Percentiles rank a stretch among this genome's conserved stretches.
Evolutionary conservation across 2,329 filamentous ascomycete genomes (phyloP).

Genomic region (Beauveria scarabaeidicola): DNA sequence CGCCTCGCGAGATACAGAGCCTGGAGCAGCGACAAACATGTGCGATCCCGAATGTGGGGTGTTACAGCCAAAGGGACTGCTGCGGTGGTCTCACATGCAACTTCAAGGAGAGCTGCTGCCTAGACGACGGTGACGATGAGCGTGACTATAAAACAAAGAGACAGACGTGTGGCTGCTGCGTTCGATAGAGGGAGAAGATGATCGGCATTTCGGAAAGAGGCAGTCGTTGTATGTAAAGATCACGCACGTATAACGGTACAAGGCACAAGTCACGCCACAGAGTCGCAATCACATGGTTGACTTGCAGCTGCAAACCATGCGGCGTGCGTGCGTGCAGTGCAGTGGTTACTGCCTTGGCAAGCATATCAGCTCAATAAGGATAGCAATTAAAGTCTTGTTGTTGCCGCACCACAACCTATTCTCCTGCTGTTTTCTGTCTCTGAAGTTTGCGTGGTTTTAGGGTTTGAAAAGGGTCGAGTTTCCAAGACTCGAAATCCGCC

Average conservation of each 20-base stretch:
- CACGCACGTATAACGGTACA: not conserved
- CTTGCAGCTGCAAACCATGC: constrained; percentile 3
- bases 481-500: not conserved
- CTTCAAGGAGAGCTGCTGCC: not conserved
- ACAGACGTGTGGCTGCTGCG: constrained; percentile 9
- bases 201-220: not conserved
- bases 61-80: constrained; percentile 2
- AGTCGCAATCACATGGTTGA: constrained; percentile 4
- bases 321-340: too few species aligned
- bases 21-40: not conserved
- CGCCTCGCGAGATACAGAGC: not conserved
- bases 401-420: too few species aligned
- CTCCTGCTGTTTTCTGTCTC: not conserved
- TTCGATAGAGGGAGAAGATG: not conserved
- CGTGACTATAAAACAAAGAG: not conserved
- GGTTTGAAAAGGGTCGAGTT: not conserved
- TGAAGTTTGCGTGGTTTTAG: not conserved
- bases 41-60: not conserved
- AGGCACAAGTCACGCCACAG: not conserved
- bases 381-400: not conserved
- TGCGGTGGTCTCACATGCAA: constrained; percentile 7
- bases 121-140: constrained; percentile 1
- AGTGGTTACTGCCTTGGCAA: not conserved
- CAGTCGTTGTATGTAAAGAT: not conserved
- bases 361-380: not conserved